Evolutionary conservation across 2,329 filamentous ascomycete species (phyloP), one percentile per base, ranked within the genome.

Genomic region (Parastagonospora avenae): DNA sequence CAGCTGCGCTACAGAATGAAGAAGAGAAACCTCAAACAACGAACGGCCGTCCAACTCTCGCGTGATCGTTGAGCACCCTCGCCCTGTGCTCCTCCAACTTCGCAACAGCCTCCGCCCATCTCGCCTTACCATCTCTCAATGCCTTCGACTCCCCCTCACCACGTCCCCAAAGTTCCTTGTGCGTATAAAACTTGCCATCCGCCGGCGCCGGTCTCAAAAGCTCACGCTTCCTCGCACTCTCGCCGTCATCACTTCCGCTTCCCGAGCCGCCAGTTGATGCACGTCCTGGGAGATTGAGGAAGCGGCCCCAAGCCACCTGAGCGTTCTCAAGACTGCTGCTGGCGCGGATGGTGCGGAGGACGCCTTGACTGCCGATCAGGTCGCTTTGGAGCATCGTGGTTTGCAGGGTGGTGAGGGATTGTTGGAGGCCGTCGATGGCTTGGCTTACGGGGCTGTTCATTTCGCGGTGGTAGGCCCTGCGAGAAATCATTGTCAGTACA

Each of bases 281-380:
- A 10, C 46, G 30, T 9, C 67, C 66, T 0, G 71, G 70, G 3
- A 72, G 43, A 31, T 73, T 74, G 29, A 73, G 57, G 10, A 62
- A 59, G 16, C 65, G 57, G 29, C 57, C 59, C 71, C 71, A 74
- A 2, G 70, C 66, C 32, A 56, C 53, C 42, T 70, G 62, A 6
- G 70, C 64, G 29, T 64, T 60, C 45, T 69, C 68, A 16, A 76
- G 55, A 2, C 55, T 57, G 41, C 60, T 63, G 35, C 66, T 68
- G 12, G 69, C 71, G 15, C 69, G 67, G 46, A 75, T 69, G 1
- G 73, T 74, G 12, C 72, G 64, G 32, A 75, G 46, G 2, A 71
- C 64, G 15, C 68, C 60, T 39, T 57, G 52, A 14, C 55, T 55
- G 27, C 56, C 46, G 28, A 74, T 64, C 28, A 72, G 59, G 6